Percentiles rank a stretch among this genome's conserved stretches.
Evolutionary conservation across 2,329 filamentous ascomycete genomes (phyloP).

Genomic region (Trichoderma sp.): DNA sequence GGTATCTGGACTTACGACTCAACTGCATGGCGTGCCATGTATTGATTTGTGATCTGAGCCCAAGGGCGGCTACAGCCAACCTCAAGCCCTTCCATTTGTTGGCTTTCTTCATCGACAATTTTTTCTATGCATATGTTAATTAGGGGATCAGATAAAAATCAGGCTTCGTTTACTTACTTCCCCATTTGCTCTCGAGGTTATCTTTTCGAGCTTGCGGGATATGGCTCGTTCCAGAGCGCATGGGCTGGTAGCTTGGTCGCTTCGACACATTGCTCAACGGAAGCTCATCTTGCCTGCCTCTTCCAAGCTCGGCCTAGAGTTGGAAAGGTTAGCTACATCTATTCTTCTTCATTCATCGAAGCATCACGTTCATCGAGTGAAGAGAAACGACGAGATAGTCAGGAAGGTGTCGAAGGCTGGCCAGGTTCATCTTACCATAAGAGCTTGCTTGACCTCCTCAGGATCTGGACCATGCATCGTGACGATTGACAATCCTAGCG

Average conservation of each 20-base stretch:
- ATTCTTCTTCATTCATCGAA: not conserved
- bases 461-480: not conserved
- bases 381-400: not conserved
- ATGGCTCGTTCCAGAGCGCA: conserved; percentile 19
- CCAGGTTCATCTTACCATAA: not conserved
- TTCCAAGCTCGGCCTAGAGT: conserved; percentile 27
- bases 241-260: conserved; percentile 23
- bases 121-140: conserved; percentile 20
- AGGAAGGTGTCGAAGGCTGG: not conserved
- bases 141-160: too few species aligned
- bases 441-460: not conserved
- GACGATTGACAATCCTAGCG: too few species aligned
- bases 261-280: conserved; percentile 23
- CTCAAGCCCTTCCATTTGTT: conserved; percentile 26
- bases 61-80: conserved; percentile 26
- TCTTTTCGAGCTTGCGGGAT: conserved; percentile 20
- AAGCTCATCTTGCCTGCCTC: conserved; percentile 27
- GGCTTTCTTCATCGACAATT: conserved; percentile 27
- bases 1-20: conserved; percentile 19
- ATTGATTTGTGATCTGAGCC: conserved; percentile 22
- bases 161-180: conserved; percentile 17
- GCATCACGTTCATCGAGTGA: not conserved
- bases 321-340: not conserved
- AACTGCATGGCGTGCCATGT: conserved; percentile 11
- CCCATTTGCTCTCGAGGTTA: conserved; percentile 23